Base-by-base conservation (phyloP, 2,329 filamentous ascomycete species). In the Penicillium psychrosexuale region DNA sequence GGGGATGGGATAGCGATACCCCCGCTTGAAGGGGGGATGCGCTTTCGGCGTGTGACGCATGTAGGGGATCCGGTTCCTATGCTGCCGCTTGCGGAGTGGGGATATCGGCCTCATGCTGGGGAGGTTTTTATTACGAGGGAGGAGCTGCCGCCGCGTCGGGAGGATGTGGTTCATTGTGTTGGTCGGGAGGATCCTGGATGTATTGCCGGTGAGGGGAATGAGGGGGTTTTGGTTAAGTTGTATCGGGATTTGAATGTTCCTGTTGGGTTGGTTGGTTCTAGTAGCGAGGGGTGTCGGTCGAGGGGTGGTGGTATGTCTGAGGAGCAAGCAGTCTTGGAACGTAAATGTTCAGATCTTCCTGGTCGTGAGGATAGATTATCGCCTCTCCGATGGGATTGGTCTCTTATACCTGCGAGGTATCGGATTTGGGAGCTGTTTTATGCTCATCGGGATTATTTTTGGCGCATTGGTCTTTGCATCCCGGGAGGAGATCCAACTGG, bases 381-480 rank as follows among this genome's bases (percentile, higher is more conserved):
- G 19, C 50, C 53, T 30, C 47, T 44, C 3, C 40, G 52, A 6
- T 64, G 60, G 63, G 44, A 59, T 17, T 65, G 63, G 63, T 60
- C 60, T 12, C 40, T 65, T 49, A 57, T 70, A 59, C 56, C 79
- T 74, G n/a, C 73, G 73, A 72, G 82, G 72, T 92, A 82, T 65
- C 89, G 88, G 71, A 81, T 95, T n/a, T 96, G 93, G 91, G 85
- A 96, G 74, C 77, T 97, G 8, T 87, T 97, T 68, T 96, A 95
- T 72, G 89, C 92, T 1, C 94, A 99, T 75, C 80, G 94, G 37
- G 94, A 99, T 75, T 99, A 99, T 73, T 97, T 99, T 74, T 96
- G 91, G 90, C 82, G 94, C 53, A 73, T 99, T 50, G 94, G 94
- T 0, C 77, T 97, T 31, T 99, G 94, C 75, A 79, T 97, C 2